phyloP scores from a whole-genome alignment of 2,329 filamentous ascomycete genomes.

The Ambrosiella xylebori region DNA sequence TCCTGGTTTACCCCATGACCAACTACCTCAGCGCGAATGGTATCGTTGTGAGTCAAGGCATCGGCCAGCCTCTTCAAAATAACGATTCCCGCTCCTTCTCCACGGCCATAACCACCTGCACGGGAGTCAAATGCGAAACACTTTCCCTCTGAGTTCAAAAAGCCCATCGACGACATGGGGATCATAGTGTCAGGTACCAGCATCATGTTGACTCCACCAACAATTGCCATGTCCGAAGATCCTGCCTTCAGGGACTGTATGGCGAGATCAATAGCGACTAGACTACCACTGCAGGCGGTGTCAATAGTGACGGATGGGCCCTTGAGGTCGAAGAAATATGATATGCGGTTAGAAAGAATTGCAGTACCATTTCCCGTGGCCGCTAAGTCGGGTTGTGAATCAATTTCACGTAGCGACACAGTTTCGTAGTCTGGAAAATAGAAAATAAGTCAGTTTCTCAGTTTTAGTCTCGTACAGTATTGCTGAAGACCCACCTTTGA shows the following conservation, averaged over 20 bases:
- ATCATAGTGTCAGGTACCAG: constrained; percentile 37
- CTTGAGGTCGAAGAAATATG: constrained; percentile 35
- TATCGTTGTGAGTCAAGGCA: constrained; percentile 41
- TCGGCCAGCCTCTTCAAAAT: constrained; percentile 41
- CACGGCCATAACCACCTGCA: constrained; percentile 46
- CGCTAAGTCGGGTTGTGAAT: constrained; percentile 32
- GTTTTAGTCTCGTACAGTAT: not conserved
- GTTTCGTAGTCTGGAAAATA: constrained; percentile 29
- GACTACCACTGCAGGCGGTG: constrained; percentile 39
- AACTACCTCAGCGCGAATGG: constrained; percentile 38
- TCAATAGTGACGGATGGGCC: constrained; percentile 41
- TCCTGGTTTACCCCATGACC: constrained; percentile 38
- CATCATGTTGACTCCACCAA: constrained; percentile 35
- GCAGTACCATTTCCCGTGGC: constrained; percentile 36
- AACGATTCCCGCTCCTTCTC: constrained; percentile 44
- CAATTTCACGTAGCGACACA: constrained; percentile 31
- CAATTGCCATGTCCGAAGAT: constrained; percentile 26
- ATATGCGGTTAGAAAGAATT: constrained; percentile 38
- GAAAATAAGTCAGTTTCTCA: not conserved
- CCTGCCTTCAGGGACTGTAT: constrained; percentile 27
- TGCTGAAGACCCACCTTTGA: constrained; percentile 24
- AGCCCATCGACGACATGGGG: constrained; percentile 36
- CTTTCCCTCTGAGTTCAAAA: constrained; percentile 33
- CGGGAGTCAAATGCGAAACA: constrained; percentile 38
- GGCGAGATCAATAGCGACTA: constrained; percentile 37